Base-by-base conservation (phyloP, 2,329 filamentous ascomycete species). In the Chrysosporium keratinophilum region DNA sequence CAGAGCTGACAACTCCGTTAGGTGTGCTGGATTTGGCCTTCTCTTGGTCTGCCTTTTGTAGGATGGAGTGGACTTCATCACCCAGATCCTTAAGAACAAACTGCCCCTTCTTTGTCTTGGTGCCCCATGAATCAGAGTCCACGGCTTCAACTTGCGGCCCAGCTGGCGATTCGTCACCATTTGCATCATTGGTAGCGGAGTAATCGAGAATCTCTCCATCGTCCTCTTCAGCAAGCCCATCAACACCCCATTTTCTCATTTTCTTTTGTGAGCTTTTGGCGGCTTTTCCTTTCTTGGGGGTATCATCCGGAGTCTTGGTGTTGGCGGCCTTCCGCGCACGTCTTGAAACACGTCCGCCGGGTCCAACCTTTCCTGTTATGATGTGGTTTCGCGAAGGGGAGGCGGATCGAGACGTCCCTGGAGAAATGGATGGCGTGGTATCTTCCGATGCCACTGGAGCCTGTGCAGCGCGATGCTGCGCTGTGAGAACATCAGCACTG, bases 31-130 rank as follows among this genome's bases (percentile, higher is more conserved):
- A 60, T 50, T 76, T 76, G 1, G 74, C 63, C 47, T 78, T 77
- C 60, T 82, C 82, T 9, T 80, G 80, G 61, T 88, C 83, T n/a
- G 88, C 88, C 19, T 84, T 81, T 34, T 88, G 82, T 43, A 98
- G 76, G 54, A 98, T 96, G 35, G 83, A 85, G 63, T 95, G 84
- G 14, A 98, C 88, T 70, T 98, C 89, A 60, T 95, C 88, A 57
- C 90, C 91, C 5, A 98, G 73, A 64, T 98, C 93, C 65, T 87
- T 95, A 59, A 98, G 75, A 47, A 97, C 84, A 63, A 97, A 98
- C 65, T 96, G 87, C 50, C 93, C 93, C 71, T 91, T 90, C 50
- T 79, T 80, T 12, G 87, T 95, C 64, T 82, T 84, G 35, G 80
- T 87, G 35, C 93, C 93, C 88, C 89, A 96, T 1, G 87, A 83